phyloP scores from a whole-genome alignment of 768 basidiomycete species.

The Leccinum aurantiacum region DNA sequence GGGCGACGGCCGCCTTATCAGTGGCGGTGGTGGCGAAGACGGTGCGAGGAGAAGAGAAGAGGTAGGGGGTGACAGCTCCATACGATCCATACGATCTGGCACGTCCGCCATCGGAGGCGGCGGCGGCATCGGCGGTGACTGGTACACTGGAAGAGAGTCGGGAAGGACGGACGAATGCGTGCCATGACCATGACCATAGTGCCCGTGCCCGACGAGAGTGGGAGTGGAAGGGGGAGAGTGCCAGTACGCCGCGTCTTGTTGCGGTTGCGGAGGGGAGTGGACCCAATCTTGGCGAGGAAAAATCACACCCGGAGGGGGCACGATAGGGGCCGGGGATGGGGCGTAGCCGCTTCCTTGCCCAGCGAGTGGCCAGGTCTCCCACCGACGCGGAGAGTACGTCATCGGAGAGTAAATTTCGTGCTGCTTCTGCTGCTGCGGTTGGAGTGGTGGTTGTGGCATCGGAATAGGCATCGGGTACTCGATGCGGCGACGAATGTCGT shows the following conservation, averaged over 20 bases:
- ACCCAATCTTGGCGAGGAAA: slow-evolving; percentile 25
- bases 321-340: slow-evolving; percentile 7
- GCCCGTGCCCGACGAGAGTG: neutral
- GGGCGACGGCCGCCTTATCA: slow-evolving; percentile 18
- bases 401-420: slow-evolving; percentile 10
- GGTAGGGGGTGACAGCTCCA: slow-evolving; percentile 8
- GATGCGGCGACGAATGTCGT: slow-evolving; percentile 4
- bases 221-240: neutral
- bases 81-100: neutral
- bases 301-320: slow-evolving; percentile 30
- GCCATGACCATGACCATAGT: neutral
- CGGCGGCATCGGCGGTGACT: neutral
- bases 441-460: slow-evolving; percentile 9
- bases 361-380: slow-evolving; percentile 13
- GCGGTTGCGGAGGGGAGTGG: neutral
- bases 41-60: slow-evolving; percentile 18
- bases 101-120: neutral
- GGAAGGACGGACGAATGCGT: neutral
- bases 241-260: slow-evolving; percentile 5
- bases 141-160: neutral
- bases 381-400: slow-evolving; percentile 1
- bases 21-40: slow-evolving; percentile 12
- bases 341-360: slow-evolving; percentile 13
- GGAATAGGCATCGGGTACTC: slow-evolving; percentile 15
- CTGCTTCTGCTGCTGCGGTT: slow-evolving; percentile 3